A percentile compares a stretch with the other conserved stretches of the same genome.
Evolutionary conservation across 257 asterid genomes (phyloP).

Genomic region (Solanum gracilifrons): DNA sequence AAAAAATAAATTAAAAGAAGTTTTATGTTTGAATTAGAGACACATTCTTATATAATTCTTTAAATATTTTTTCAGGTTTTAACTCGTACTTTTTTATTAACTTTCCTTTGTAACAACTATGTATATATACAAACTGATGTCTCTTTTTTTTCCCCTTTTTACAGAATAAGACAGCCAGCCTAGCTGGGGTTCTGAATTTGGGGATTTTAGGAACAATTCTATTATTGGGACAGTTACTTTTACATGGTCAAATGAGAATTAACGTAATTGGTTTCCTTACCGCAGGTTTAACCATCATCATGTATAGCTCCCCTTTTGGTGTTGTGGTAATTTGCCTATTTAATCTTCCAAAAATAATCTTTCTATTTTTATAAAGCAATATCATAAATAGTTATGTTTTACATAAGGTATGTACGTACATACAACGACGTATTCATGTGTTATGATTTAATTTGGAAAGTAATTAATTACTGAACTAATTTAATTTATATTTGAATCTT

Average conservation of each 20-base stretch:
- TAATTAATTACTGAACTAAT: not conserved
- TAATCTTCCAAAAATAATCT: not conserved
- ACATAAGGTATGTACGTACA: not conserved
- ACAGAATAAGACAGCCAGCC: constrained; percentile 33
- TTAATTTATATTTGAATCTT: not conserved
- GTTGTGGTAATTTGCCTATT: constrained; percentile 38
- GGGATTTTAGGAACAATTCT: constrained; percentile 30
- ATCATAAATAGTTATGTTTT: not conserved
- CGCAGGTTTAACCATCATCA: constrained; percentile 54
- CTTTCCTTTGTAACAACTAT: not conserved
- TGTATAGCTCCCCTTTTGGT: constrained; percentile 79
- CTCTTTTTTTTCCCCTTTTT: not conserved
- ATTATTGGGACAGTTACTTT: constrained; percentile 12
- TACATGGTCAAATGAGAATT: constrained; percentile 32
- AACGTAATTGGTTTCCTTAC: constrained; percentile 42
- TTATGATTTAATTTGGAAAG: not conserved
- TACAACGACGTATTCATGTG: not conserved
- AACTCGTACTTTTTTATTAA: too few species aligned
- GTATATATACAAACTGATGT: not conserved
- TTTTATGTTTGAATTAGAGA: too few species aligned
- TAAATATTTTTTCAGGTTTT: not conserved
- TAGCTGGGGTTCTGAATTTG: constrained; percentile 32
- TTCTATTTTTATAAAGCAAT: not conserved
- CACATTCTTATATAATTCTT: not conserved
- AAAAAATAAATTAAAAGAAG: too few species aligned